Conservation (phyloP, 2,329 filamentous ascomycete species). For the Verticillium albo-atrum region DNA sequence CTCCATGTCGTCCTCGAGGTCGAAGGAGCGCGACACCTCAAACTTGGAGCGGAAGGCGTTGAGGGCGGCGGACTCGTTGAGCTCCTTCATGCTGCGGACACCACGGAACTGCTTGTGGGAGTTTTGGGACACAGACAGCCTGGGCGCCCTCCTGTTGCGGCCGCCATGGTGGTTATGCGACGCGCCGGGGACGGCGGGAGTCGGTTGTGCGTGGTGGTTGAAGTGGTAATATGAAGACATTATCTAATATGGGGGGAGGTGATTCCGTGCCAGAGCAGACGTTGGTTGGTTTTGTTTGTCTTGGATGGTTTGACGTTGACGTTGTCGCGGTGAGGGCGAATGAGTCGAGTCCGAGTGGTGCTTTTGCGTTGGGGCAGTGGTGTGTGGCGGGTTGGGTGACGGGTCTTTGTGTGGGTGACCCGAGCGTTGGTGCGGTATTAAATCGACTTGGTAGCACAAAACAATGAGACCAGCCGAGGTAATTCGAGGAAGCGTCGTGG, state of each 20-base stretch:
- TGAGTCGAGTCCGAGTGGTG: neutral
- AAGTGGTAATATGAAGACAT: slow-evolving; percentile 65
- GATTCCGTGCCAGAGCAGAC: neutral
- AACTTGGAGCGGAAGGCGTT: slow-evolving; percentile 80
- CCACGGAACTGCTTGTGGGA: slow-evolving; percentile 82
- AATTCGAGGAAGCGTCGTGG: neutral
- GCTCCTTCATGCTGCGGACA: slow-evolving; percentile 81
- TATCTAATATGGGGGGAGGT: slow-evolving; percentile 20
- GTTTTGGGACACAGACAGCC: slow-evolving; percentile 76
- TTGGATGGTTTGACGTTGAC: neutral
- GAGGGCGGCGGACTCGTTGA: slow-evolving; percentile 72
- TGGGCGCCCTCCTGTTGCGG: slow-evolving; percentile 78
- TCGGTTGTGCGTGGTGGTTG: slow-evolving; percentile 53
- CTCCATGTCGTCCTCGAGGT: slow-evolving; percentile 92
- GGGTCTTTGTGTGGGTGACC: neutral
- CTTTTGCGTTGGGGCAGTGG: neutral
- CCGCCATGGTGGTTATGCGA: slow-evolving; percentile 73
- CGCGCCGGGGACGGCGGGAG: slow-evolving; percentile 48
- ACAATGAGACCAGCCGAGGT: slow-evolving; percentile 1
- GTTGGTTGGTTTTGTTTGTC: neutral
- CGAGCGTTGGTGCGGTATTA: slow-evolving; percentile 5
- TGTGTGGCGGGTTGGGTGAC: neutral
- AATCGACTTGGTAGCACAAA: slow-evolving; percentile 2
- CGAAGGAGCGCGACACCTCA: slow-evolving; percentile 88
- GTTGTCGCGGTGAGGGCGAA: neutral